Evolutionary conservation across 148 eudicot species (phyloP), one percentile per base, ranked within the genome.

Genomic region (Tetragonia tetragonoides): DNA sequence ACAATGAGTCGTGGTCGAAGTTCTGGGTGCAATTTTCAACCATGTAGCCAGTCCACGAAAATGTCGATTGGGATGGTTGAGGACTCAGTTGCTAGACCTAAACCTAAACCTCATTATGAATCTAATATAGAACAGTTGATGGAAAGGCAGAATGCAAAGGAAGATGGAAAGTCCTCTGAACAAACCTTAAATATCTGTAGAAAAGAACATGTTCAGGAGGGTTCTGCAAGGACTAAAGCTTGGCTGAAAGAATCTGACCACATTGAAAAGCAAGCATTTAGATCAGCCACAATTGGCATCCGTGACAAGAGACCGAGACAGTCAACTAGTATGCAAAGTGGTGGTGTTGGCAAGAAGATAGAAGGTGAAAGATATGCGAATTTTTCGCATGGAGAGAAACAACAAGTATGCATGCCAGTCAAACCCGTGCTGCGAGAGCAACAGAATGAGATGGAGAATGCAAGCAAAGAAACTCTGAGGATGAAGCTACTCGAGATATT

Each of bases 401-500:
- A 60, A 44, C 84, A 83, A 81, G 75, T 70, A 51, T 20, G 49
- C 57, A 76, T 63, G 56, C 74, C 80, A 57, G 82, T 34, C 12
- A 80, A 80, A 68, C 85, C 78, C 68, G 82, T 56, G 71, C 81
- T 41, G 57, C 81, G 79, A 72, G 85, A 85, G 79, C 83, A 83
- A 86, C 51, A 67, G 38, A 66, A 47, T 54, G 63, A 44, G 80
- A 61, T 83, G 78, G 89, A 80, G 73, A 78, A 71, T 23, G 76
- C 69, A 56, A 83, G 82, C 79, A 85, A 76, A 79, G 92, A 87
- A 79, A 68, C 81, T 66, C 83, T 94, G 74, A 87, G 89, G 85
- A 82, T 86, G 91, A 95, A 91, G 85, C 84, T 95, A 46, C 88
- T 87, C 88, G 92, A 90, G 76, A 81, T 90, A 81, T 79, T 95